phyloP scores from a whole-genome alignment of 495 filamentous ascomycete species.

The Aspergillus ostianus region DNA sequence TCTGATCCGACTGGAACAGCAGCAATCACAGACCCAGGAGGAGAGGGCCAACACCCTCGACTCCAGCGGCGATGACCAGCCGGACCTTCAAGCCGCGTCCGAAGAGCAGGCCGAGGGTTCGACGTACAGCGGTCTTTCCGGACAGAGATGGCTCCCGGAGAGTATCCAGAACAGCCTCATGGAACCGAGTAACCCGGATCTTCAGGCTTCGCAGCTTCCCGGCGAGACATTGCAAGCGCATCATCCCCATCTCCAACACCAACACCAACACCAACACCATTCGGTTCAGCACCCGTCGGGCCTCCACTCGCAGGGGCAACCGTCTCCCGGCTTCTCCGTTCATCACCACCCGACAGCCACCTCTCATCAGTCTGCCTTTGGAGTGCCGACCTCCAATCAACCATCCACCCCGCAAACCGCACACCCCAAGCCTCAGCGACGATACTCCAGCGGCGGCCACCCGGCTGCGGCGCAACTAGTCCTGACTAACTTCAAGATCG shows the following conservation, averaged over 20 bases:
- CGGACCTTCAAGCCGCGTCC: constrained; percentile 18
- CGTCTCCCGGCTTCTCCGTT: constrained; percentile 19
- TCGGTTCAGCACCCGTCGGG: constrained; percentile 17
- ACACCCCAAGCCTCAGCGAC: constrained; percentile 26
- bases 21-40: constrained; percentile 23
- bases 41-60: constrained; percentile 21
- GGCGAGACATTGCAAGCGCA: constrained; percentile 26
- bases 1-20: constrained; percentile 41
- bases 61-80: constrained; percentile 24
- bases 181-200: constrained; percentile 22
- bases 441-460: constrained; percentile 27
- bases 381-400: constrained; percentile 20
- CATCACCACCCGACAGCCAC: constrained; percentile 13
- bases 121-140: constrained; percentile 29
- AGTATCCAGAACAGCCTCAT: constrained; percentile 29
- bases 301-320: constrained; percentile 23
- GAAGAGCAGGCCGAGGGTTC: constrained; percentile 18
- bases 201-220: constrained; percentile 22
- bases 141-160: constrained; percentile 39
- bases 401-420: constrained; percentile 21
- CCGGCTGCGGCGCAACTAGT: constrained; percentile 31
- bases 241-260: constrained; percentile 10
- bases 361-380: constrained; percentile 27
- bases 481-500: constrained; percentile 46
- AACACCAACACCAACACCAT: constrained; percentile 5